Conservation (phyloP, 441 rosid species). For the Populus hybrid region DNA sequence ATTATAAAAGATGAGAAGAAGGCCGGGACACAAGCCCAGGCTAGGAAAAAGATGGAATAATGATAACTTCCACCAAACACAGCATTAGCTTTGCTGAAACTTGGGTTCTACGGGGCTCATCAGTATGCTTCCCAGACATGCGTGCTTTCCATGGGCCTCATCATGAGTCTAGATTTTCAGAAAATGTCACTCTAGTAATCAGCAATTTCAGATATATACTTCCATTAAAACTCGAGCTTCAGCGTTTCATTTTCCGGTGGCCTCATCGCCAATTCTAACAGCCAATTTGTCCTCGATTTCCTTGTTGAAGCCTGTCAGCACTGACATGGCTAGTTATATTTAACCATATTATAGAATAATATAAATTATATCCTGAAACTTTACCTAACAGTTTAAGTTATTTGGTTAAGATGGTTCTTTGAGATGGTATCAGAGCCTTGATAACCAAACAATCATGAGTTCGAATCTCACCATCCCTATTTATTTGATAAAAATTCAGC, state of each 20-base stretch:
- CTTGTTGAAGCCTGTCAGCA: neutral
- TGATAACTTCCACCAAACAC: constrained; percentile 12
- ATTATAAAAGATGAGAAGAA: neutral
- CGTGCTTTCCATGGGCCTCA: neutral
- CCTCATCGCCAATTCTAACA: neutral
- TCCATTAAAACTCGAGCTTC: neutral
- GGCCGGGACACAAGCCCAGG: neutral
- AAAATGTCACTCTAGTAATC: neutral
- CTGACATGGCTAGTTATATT: no score
- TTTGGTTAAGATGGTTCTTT: no score
- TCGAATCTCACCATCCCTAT: no score
- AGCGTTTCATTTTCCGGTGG: neutral
- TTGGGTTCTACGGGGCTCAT: constrained; percentile 11
- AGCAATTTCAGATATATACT: neutral
- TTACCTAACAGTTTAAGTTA: no score
- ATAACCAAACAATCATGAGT: no score
- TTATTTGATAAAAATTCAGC: no score
- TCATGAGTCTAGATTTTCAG: neutral
- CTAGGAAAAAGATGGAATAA: neutral
- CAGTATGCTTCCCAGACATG: neutral
- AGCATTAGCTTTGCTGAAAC: constrained; percentile 14
- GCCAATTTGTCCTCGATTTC: neutral
- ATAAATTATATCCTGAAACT: no score
- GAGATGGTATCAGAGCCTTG: no score
- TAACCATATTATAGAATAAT: no score